Evolutionary conservation across 2,329 filamentous ascomycete genomes (phyloP).

Genomic region (Myriosclerotinia curreyana): DNA sequence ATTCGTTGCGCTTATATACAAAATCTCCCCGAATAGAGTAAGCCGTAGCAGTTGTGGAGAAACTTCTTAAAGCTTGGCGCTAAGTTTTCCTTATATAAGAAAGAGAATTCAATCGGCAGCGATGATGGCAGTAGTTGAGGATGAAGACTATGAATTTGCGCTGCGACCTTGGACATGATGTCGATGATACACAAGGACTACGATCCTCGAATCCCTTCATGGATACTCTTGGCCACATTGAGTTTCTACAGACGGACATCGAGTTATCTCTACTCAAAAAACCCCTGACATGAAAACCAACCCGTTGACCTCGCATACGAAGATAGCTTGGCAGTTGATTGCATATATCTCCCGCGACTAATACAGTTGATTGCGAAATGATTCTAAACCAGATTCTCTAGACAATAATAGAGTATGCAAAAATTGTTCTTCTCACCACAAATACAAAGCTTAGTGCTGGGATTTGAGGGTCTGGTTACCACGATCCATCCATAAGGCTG

Average conservation of each 20-base stretch:
- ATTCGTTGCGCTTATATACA: neutral
- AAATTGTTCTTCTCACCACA: neutral
- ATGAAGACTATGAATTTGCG: neutral
- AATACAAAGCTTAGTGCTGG: neutral
- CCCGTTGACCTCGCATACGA: neutral
- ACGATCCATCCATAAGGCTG: neutral
- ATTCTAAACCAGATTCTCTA: neutral
- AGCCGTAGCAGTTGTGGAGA: neutral
- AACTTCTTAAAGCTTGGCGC: neutral
- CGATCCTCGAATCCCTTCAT: neutral
- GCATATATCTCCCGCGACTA: neutral
- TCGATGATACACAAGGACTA: neutral
- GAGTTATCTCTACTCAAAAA: neutral
- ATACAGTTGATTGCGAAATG: neutral
- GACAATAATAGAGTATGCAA: neutral
- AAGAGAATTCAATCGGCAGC: neutral
- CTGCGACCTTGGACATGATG: neutral
- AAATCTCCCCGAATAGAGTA: neutral
- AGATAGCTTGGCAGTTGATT: neutral
- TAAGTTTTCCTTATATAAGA: neutral
- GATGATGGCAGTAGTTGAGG: neutral
- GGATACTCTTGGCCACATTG: neutral
- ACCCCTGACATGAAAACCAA: neutral
- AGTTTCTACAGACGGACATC: too few species aligned
- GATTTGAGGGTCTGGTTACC: neutral